Base-by-base conservation (phyloP, 164 flowering plant species). In the Sedum album region DNA sequence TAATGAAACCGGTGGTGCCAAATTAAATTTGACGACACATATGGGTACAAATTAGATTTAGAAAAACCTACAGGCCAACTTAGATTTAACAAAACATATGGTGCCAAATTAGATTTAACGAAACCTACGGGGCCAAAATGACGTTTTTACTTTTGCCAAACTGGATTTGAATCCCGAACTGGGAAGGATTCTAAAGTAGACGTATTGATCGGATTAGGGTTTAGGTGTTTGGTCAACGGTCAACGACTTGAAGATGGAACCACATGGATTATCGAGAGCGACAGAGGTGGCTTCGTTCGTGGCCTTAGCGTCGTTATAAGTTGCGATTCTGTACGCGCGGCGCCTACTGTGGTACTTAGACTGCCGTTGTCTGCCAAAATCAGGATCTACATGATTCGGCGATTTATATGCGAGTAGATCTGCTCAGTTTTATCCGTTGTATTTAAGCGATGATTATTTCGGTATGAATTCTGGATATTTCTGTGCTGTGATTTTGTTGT, bases 261-360 rank as follows among this genome's bases (percentile, higher is more conserved):
- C 36, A 1, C 79, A 46, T 14, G 72, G 65, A 13, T n/a, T 88
- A 5, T 73, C 93, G 33, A 80, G 72, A 44, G 25, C 82, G 31
- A 70, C 70, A 21, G 96, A 92, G 26, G 79, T 88, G 67, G 18
- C 70, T 10, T 85, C 88, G 4, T 93, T 91, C 74, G 49, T 76
- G 10, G 73, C 85, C 31, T 80, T 93, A 92, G 79, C 96, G 0
- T 18, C 85, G 21, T 76, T 89, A 63, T 95, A 90, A 76, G 97
- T 95, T 20, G 88, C 84, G 14, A 75, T 89, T 42, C 93, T 95
- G 49, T 84, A 95, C 72, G 77, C 84, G n/a, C n/a, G n/a, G n/a
- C n/a, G 8, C 99, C 99, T 17, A 86, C 93, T 31, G 28, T 82
- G 68, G 41, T 95, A 67, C 86, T 95, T 36, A 93, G 97, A 26